Evolutionary conservation across 164 flowering plant species (phyloP).

Genomic region (Magnolia changhungtana): DNA sequence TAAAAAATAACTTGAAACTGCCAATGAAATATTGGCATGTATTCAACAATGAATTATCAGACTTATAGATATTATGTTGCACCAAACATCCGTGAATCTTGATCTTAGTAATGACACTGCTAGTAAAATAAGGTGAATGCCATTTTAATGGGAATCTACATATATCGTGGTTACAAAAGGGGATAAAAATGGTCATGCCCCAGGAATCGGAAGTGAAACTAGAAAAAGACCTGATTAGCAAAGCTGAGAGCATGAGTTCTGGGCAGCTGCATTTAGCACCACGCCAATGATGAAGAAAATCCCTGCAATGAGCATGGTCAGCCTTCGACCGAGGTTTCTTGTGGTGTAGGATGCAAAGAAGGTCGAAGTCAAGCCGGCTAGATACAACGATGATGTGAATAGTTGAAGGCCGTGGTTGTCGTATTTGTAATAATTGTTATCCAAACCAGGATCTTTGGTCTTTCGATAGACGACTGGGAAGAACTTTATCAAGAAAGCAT

Average conservation of each 20-base stretch:
- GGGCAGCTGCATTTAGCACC: slow-evolving; percentile 66
- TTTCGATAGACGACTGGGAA: slow-evolving; percentile 64
- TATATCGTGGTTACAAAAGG: too few species aligned
- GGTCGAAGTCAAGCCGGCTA: slow-evolving; percentile 76
- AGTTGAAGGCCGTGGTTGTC: slow-evolving; percentile 84
- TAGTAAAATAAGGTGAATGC: too few species aligned
- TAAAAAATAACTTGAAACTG: too few species aligned
- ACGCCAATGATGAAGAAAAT: slow-evolving; percentile 68
- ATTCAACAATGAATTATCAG: too few species aligned
- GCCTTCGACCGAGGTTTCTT: slow-evolving; percentile 56
- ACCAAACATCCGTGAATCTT: too few species aligned
- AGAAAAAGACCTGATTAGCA: too few species aligned
- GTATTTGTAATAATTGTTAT: slow-evolving; percentile 90
- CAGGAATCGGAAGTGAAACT: too few species aligned
- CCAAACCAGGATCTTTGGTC: slow-evolving; percentile 16
- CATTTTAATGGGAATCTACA: too few species aligned
- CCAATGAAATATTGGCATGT: too few species aligned
- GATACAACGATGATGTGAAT: slow-evolving; percentile 85
- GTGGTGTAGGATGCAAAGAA: slow-evolving; percentile 93
- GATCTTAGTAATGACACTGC: too few species aligned
- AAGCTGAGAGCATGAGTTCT: slow-evolving; percentile 78
- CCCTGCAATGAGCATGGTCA: slow-evolving; percentile 85
- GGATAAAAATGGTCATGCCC: too few species aligned
- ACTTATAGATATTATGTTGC: too few species aligned
- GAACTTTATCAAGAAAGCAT: slow-evolving; percentile 62